phyloP scores from a whole-genome alignment of 1,284 basidiomycete species.

The Ustilago nuda region DNA sequence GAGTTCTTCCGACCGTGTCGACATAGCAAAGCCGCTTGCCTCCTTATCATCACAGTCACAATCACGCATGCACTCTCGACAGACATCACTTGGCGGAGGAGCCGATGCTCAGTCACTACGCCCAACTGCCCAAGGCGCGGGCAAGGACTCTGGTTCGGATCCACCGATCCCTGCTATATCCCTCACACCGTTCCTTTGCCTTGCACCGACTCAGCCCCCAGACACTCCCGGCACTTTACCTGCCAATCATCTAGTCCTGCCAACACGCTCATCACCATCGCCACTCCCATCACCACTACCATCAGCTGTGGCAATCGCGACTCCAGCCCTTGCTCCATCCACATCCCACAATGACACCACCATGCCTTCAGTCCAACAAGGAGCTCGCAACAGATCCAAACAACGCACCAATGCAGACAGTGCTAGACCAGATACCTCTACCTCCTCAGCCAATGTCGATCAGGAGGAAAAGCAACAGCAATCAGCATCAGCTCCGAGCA shows the following conservation, averaged over 20 bases:
- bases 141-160: not conserved
- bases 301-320: no score
- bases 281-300: slow-evolving; percentile 3
- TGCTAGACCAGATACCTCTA: not conserved
- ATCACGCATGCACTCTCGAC: slow-evolving; percentile 7
- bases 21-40: slow-evolving; percentile 4
- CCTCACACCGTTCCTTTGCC: slow-evolving; percentile 11
- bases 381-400: slow-evolving; percentile 19
- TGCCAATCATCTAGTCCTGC: not conserved
- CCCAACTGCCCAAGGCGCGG: not conserved
- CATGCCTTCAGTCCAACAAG: not conserved
- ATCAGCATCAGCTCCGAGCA: not conserved
- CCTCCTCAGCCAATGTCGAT: slow-evolving; percentile 14
- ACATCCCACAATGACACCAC: not conserved
- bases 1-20: slow-evolving; percentile 7
- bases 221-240: not conserved
- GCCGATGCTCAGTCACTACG: not conserved
- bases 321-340: not conserved
- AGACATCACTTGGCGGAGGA: slow-evolving; percentile 7
- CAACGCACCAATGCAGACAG: not conserved
- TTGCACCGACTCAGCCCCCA: slow-evolving; percentile 6
- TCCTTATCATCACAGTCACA: not conserved
- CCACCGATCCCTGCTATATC: slow-evolving; percentile 17
- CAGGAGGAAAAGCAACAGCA: slow-evolving; percentile 25
- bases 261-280: not conserved